Evolutionary conservation across 805 yeast species (phyloP).

Genomic region (Zygotorulaspora danielsina): DNA sequence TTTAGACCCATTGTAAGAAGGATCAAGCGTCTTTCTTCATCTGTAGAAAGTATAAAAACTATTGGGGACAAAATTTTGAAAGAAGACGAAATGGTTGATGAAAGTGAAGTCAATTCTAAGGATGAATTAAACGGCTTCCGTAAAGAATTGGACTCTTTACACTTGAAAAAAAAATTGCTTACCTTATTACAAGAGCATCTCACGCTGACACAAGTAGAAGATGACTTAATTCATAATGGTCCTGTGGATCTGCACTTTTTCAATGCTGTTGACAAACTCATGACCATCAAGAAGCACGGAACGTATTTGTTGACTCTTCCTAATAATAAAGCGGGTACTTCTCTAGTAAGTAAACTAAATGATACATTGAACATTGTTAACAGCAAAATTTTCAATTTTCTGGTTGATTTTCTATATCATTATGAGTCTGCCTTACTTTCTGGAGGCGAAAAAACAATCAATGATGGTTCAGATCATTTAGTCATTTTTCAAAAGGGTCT

Average conservation of each 20-base stretch:
- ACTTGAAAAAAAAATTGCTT: conserved; percentile 50
- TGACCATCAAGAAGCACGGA: conserved; percentile 61
- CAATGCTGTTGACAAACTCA: conserved; percentile 53
- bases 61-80: conserved; percentile 16
- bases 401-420: conserved; percentile 35
- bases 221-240: conserved; percentile 48
- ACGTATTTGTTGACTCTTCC: conserved; percentile 66
- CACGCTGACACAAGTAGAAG: conserved; percentile 68
- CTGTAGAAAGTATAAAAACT: conserved; percentile 23
- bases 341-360: conserved; percentile 57
- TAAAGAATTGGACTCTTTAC: conserved; percentile 16
- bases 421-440: conserved; percentile 24
- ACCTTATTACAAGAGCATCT: conserved; percentile 55
- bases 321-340: conserved; percentile 59
- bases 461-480: conserved; percentile 13
- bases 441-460: conserved; percentile 15
- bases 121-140: conserved; percentile 19
- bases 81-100: conserved; percentile 25
- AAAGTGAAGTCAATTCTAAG: conserved; percentile 23
- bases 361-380: conserved; percentile 49
- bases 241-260: conserved; percentile 52
- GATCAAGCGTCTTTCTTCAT: conserved; percentile 34
- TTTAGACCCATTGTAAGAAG: conserved; percentile 44
- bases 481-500: conserved; percentile 35
- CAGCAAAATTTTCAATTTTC: conserved; percentile 47